Conservation (phyloP, 306 rosid genomes). For the Crotalaria pallida region DNA sequence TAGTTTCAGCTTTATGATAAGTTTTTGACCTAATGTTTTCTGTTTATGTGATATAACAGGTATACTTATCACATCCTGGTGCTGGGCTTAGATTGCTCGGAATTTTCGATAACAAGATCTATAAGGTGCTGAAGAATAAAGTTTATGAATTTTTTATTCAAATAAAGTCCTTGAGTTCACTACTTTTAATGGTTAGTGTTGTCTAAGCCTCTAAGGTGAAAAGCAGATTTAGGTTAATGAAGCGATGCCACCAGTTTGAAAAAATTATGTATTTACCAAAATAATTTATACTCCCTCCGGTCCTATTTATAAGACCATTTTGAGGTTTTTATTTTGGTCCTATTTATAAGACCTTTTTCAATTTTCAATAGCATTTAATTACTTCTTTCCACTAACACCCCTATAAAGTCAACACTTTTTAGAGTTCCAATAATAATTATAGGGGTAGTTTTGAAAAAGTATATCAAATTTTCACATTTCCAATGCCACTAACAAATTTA, state of each 20-base stretch:
- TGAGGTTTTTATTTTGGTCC: too few relatives aligned
- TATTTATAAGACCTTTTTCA: too few relatives aligned
- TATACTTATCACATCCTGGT: conserved; percentile 70
- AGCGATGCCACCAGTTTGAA: neutral
- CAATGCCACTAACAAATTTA: too few relatives aligned
- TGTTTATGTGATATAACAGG: conserved; percentile 46
- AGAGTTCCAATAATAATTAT: too few relatives aligned
- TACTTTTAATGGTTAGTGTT: neutral
- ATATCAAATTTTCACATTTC: too few relatives aligned
- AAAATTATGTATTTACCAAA: neutral
- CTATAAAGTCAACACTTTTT: too few relatives aligned
- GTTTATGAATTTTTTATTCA: neutral
- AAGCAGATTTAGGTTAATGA: neutral
- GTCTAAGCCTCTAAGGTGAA: neutral
- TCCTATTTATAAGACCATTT: too few relatives aligned
- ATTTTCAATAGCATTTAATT: too few relatives aligned
- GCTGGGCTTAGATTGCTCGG: conserved; percentile 87
- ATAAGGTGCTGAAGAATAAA: conserved; percentile 48
- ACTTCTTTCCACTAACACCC: too few relatives aligned
- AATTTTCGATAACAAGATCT: conserved; percentile 91
- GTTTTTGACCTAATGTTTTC: neutral
- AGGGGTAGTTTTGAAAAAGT: too few relatives aligned
- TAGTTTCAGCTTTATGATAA: neutral
- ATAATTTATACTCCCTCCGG: neutral
- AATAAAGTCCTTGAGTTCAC: neutral